Evolutionary conservation across 768 basidiomycete species (phyloP).

Genomic region (Hebeloma cylindrosporum): DNA sequence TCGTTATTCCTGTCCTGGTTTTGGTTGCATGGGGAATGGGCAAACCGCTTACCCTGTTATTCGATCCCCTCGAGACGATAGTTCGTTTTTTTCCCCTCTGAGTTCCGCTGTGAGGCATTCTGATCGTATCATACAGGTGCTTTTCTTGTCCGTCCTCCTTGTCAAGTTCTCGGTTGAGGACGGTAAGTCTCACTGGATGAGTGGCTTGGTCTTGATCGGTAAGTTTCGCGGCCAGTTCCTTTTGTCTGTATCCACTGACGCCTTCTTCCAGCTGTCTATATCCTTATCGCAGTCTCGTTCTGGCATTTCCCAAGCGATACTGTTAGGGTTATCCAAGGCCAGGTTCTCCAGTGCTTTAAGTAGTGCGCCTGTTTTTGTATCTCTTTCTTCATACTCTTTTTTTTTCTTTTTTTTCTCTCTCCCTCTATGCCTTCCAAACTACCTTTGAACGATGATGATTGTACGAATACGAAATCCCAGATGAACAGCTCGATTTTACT

Average conservation of each 20-base stretch:
- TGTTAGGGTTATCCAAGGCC: slow-evolving; percentile 33
- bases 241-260: neutral
- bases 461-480: too few species aligned
- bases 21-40: slow-evolving; percentile 41
- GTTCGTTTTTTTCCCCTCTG: slow-evolving; percentile 21
- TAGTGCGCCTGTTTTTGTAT: neutral
- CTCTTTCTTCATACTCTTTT: too few species aligned
- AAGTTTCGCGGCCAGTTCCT: slow-evolving; percentile 12
- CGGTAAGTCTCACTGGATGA: slow-evolving; percentile 50
- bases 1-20: slow-evolving; percentile 40
- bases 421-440: too few species aligned
- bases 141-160: slow-evolving; percentile 41
- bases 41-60: slow-evolving; percentile 39
- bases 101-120: neutral
- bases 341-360: slow-evolving; percentile 28
- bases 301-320: slow-evolving; percentile 41
- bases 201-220: slow-evolving; percentile 39
- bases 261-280: slow-evolving; percentile 30
- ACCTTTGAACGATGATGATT: too few species aligned
- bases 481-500: too few species aligned
- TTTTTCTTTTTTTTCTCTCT: too few species aligned
- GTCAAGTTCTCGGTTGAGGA: slow-evolving; percentile 47
- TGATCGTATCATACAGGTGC: slow-evolving; percentile 19
- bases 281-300: slow-evolving; percentile 37
- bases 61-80: slow-evolving; percentile 40